Conservation (phyloP, 2,329 filamentous ascomycete genomes). For the Trichophyton mentagrophytes region DNA sequence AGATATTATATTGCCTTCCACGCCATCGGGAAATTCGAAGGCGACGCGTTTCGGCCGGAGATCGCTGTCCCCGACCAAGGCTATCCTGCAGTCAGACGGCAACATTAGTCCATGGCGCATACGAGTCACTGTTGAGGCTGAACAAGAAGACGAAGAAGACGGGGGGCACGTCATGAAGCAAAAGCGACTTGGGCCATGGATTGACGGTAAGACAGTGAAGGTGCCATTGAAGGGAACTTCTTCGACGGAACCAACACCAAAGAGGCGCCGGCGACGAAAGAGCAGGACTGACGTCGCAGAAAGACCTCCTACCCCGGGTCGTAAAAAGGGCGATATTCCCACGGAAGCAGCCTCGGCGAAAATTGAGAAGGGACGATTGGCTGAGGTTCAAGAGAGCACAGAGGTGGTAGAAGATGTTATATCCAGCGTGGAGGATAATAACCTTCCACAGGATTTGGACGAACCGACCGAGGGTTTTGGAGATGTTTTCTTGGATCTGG, state of each 20-base stretch:
- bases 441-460: not conserved
- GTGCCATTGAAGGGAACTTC: slow-evolving; percentile 30
- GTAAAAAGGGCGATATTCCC: slow-evolving; percentile 7
- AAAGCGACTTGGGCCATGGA: slow-evolving; percentile 12
- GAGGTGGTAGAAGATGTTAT: not conserved
- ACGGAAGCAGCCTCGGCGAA: not conserved
- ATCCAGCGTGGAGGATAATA: not conserved
- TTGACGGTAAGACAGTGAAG: slow-evolving; percentile 27
- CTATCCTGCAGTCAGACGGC: slow-evolving; percentile 21
- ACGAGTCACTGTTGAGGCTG: slow-evolving; percentile 36
- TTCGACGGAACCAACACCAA: slow-evolving; percentile 26
- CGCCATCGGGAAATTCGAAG: slow-evolving; percentile 24
- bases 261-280: slow-evolving; percentile 31
- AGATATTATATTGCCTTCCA: slow-evolving; percentile 26
- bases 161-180: slow-evolving; percentile 22
- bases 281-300: slow-evolving; percentile 28
- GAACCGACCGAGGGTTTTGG: slow-evolving; percentile 13
- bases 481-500: slow-evolving; percentile 22
- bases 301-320: slow-evolving; percentile 25
- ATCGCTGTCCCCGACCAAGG: slow-evolving; percentile 27
- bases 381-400: not conserved
- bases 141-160: slow-evolving; percentile 33
- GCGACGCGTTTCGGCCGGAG: slow-evolving; percentile 15
- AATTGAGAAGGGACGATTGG: slow-evolving; percentile 12
- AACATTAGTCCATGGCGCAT: slow-evolving; percentile 38